Evolutionary conservation across 2,329 filamentous ascomycete species (phyloP).

Genomic region (Colletotrichum camelliae): DNA sequence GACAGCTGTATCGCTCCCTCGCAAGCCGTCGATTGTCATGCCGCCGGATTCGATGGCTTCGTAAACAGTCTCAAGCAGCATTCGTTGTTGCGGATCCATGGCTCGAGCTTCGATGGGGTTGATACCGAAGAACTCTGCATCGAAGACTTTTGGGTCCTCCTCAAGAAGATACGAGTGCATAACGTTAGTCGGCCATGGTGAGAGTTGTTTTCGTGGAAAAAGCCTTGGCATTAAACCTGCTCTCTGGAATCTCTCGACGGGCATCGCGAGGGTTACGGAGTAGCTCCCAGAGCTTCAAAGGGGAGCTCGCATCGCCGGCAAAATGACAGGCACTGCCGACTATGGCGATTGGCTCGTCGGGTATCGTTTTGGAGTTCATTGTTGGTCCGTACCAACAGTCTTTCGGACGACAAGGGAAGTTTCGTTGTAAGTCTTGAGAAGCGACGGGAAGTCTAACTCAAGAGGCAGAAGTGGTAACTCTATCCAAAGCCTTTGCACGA

Average conservation of each 20-base stretch:
- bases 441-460: background rate
- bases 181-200: slow-evolving; percentile 27
- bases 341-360: slow-evolving; percentile 22
- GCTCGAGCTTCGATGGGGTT: slow-evolving; percentile 29
- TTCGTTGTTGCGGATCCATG: slow-evolving; percentile 38
- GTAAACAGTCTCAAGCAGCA: slow-evolving; percentile 38
- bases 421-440: background rate
- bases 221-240: background rate
- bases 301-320: background rate
- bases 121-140: slow-evolving; percentile 34
- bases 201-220: slow-evolving; percentile 7
- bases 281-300: slow-evolving; percentile 11
- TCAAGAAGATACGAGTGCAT: slow-evolving; percentile 25
- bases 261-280: background rate
- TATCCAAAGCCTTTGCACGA: background rate
- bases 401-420: background rate
- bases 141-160: slow-evolving; percentile 25
- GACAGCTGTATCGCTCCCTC: background rate
- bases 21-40: background rate
- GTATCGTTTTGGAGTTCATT: background rate
- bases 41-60: slow-evolving; percentile 33
- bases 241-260: background rate
- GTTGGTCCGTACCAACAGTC: background rate
- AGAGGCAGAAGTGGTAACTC: background rate
- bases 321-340: slow-evolving; percentile 6